Base-by-base conservation (phyloP, 768 basidiomycete genomes). In the Mycena crocata region DNA sequence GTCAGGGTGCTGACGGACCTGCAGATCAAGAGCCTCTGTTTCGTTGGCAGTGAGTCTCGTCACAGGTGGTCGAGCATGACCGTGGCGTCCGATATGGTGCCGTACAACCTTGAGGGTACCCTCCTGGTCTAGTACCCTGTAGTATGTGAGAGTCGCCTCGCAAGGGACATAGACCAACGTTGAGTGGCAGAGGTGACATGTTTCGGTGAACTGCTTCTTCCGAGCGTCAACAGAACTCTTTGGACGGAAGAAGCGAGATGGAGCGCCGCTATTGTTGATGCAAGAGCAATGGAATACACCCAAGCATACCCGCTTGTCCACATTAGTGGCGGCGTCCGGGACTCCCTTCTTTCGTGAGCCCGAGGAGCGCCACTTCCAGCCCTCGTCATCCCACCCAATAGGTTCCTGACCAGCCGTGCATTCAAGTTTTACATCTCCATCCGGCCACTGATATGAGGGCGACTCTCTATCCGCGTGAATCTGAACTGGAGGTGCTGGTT, bases 341-440 rank as follows among this genome's bases (percentile, higher is more conserved):
- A 57, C 23, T 28, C 44, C 45, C n/a, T 39, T 17, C 30, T 57
- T 57, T 12, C 62, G 62, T 26, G 52, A 3, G 13, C 62, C 55
- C 1, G 62, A 64, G 17, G 62, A 64, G 24, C 62, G 62, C 42
- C 34, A 64, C 19, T 24, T 28, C 44, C 55, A 64, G 24, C 62
- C 54, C 17, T 45, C 21, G 19, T 64, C 55, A 28, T 56, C 35
- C 62, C 40, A 45, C 2, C 37, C 62, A 14, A 1, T 2, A 2
- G 62, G 62, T 23, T 56, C 55, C 24, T 50, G 44, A 21, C 46
- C 55, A 2, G 35, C 40, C 2, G 48, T 39, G n/a, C 54, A 64
- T 34, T 57, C 55, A 23, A 57, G 30, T 32, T 48, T 64, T 12
- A 57, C 39, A 26, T 64, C 51, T 6, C 63, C 56, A 19, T 57